Percentiles rank a stretch among this genome's conserved stretches.
Evolutionary conservation across 768 basidiomycete species (phyloP).

Genomic region (Tylopilus balloui): DNA sequence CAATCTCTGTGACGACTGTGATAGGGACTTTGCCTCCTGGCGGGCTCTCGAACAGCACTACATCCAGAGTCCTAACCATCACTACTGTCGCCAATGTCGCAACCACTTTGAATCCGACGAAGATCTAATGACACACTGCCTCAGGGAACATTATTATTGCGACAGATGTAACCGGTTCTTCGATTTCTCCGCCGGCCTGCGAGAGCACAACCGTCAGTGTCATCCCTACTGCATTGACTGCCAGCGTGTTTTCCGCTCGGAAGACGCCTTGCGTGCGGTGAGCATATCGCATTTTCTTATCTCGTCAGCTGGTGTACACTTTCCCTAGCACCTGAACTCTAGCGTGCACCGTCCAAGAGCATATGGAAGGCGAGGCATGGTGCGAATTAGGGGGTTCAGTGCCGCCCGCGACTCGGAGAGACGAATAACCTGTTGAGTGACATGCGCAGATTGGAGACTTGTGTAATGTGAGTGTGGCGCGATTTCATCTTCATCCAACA

Average conservation of each 20-base stretch:
- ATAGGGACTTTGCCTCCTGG: constrained; percentile 40
- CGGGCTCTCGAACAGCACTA: constrained; percentile 46
- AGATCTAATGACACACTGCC: constrained; percentile 41
- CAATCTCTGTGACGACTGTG: constrained; percentile 43
- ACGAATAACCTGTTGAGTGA: not conserved
- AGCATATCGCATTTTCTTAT: not conserved
- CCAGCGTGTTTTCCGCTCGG: constrained; percentile 37
- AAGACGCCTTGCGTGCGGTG: constrained; percentile 14
- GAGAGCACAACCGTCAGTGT: constrained; percentile 45
- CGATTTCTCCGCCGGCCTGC: constrained; percentile 34
- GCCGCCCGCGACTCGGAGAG: too few relatives aligned
- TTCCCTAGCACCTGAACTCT: constrained; percentile 49
- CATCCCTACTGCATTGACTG: constrained; percentile 45
- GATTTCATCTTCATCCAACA: too few relatives aligned
- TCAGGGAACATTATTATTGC: constrained; percentile 42
- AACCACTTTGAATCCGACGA: constrained; percentile 35
- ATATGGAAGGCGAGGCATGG: not conserved
- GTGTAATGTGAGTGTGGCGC: too few relatives aligned
- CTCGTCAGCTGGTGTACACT: not conserved
- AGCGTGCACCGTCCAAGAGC: constrained; percentile 40
- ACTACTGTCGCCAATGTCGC: constrained; percentile 51
- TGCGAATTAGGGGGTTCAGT: not conserved
- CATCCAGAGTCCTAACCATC: constrained; percentile 44
- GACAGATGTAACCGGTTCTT: constrained; percentile 40
- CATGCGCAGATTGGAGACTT: too few relatives aligned